These are phyloP conservation scores for Exophiala sp. DNA, from an alignment of 2,329 filamentous ascomycete species.

Conservation along the genomic window DNA sequence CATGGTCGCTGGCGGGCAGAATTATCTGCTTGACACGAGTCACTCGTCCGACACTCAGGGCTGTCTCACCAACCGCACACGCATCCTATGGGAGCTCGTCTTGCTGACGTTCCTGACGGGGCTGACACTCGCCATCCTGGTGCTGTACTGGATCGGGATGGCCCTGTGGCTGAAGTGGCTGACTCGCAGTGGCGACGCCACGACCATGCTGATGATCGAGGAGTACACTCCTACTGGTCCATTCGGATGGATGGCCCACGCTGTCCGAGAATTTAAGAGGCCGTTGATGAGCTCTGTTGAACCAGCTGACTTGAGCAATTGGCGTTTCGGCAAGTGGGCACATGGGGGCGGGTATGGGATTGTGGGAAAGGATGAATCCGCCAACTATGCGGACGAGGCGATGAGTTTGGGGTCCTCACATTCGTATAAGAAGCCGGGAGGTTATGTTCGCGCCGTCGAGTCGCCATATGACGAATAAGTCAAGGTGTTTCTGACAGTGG, in stretches of 20 bases:
- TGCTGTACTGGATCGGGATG: conserved; percentile 1
- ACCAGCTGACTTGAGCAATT: too few relatives aligned
- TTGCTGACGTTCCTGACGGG: not conserved
- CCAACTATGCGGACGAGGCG: too few relatives aligned
- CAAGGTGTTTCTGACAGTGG: too few relatives aligned
- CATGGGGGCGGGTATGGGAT: too few relatives aligned
- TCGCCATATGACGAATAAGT: too few relatives aligned
- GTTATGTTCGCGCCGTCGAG: too few relatives aligned
- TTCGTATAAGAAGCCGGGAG: too few relatives aligned
- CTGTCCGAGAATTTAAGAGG: not conserved
- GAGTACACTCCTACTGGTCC: not conserved
- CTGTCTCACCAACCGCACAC: conserved; percentile 1
- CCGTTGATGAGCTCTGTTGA: too few relatives aligned
- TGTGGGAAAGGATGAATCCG: too few relatives aligned
- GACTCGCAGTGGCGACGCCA: not conserved
- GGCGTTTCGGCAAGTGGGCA: too few relatives aligned
- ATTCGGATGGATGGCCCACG: conserved; percentile 4
- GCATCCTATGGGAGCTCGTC: conserved; percentile 4
- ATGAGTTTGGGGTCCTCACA: too few relatives aligned
- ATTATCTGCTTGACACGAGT: conserved; percentile 2
- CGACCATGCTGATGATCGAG: not conserved
- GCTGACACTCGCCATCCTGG: not conserved
- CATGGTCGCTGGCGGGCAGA: conserved; percentile 9
- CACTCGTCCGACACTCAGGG: conserved; percentile 2
- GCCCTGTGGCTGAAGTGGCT: not conserved